phyloP scores from a whole-genome alignment of 2,329 filamentous ascomycete species.

The Venturia pyrina region DNA sequence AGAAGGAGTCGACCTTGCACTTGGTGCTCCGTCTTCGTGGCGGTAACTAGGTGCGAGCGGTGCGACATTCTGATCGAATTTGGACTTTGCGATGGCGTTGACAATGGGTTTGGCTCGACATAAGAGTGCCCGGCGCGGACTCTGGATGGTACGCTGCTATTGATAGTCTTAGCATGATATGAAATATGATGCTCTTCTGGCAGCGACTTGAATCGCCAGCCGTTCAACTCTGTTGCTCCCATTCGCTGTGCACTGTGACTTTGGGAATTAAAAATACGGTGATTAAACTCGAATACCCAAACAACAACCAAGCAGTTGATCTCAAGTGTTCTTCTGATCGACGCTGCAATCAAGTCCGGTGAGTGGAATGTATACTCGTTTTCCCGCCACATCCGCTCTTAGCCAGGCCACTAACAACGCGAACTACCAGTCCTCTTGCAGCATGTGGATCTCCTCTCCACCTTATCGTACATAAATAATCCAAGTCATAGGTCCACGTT shows the following conservation, averaged over 20 bases:
- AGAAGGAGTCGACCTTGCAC: constrained; percentile 83
- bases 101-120: not conserved
- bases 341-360: not conserved
- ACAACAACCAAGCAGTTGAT: no score
- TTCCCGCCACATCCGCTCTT: not conserved
- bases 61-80: not conserved
- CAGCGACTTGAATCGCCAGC: not conserved
- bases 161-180: not conserved
- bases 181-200: not conserved
- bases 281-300: no score
- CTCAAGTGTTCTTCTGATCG: no score
- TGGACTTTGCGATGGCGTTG: constrained; percentile 1
- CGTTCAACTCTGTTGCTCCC: not conserved
- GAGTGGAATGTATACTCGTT: not conserved
- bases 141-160: not conserved
- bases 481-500: not conserved
- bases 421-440: not conserved
- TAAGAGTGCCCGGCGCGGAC: not conserved
- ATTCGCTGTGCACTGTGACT: not conserved
- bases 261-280: no score
- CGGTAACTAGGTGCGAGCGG: constrained; percentile 38
- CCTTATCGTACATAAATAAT: not conserved
- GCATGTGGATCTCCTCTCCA: not conserved
- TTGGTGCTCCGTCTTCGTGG: constrained; percentile 79
- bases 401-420: not conserved